Evolutionary conservation across 306 rosid genomes (phyloP), one percentile per base, ranked within the genome.

Genomic region (Argentina anserina): DNA sequence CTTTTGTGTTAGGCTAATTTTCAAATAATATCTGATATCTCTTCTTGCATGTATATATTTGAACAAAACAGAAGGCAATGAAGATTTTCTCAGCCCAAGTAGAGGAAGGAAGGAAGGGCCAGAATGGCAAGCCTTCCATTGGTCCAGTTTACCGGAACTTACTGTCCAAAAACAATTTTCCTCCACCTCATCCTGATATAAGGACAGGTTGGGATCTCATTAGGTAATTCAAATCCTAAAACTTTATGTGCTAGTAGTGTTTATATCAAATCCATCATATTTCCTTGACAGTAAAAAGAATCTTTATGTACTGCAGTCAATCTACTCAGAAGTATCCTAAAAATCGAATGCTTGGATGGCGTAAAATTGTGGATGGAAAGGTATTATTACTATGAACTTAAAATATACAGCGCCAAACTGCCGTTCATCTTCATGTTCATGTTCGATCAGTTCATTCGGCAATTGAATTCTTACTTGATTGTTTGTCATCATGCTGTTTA

Each of bases 301-400:
- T 49, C 52, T 74, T 76, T 49, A 65, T 78, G 47, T 71, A 33
- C 39, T 31, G 83, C 89, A 92, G 98, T 47, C 60, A 49, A 53
- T 80, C 98, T 52, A 86, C 76, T 7, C 61, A 53, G 76, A 84
- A 78, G 50, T n/a, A 85, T 76, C 86, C 96, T 67, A 62, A 72
- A 41, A 87, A 88, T 70, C 86, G 78, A 53, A 92, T 90, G 98
- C 83, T 92, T 41, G 98, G 98, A 49, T 85, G 89, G 92, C 92
- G 96, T 8, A 60, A 88, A 67, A 21, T 74, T 61, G 87, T 84
- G 55, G 87, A 80, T 65, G 92, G 81, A 61, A 85, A 92, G 91
- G 98, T 88, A 46, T 74, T 74, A 67, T 17, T 42, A 37, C 42
- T 26, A 26, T 56, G 33, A 56, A 69, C 53, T 11, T 33, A 20